Percentiles rank a stretch among this genome's conserved stretches.
Evolutionary conservation across 2,329 filamentous ascomycete species (phyloP).

Genomic region (Microsporum canis): DNA sequence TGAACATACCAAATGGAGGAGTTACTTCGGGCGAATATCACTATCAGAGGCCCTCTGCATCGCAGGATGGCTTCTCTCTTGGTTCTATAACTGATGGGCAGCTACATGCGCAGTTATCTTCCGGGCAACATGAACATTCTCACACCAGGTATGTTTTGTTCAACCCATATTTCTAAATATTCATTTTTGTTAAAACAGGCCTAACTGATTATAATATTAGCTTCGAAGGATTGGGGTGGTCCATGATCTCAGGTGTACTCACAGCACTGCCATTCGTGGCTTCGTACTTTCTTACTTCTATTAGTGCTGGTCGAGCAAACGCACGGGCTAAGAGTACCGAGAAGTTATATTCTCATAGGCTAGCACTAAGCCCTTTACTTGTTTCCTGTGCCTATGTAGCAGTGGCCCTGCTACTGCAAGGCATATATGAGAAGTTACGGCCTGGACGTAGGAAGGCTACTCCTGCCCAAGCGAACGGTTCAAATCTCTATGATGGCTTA

Average conservation of each 20-base stretch:
- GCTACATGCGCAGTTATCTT: not conserved
- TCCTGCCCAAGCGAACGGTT: not conserved
- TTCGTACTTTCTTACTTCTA: not conserved
- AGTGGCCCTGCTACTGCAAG: not conserved
- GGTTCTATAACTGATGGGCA: not conserved
- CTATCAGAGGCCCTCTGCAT: not conserved
- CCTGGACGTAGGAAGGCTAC: not conserved
- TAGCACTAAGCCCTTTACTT: not conserved
- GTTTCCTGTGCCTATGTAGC: not conserved
- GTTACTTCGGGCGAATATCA: not conserved
- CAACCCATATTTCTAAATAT: not conserved
- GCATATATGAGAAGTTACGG: not conserved
- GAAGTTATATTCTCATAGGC: not conserved
- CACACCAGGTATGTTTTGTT: not conserved
- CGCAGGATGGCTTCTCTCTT: not conserved
- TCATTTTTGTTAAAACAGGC: not conserved
- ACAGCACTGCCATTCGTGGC: not conserved
- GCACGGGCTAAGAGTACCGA: not conserved
- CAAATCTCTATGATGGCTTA: constrained; percentile 11
- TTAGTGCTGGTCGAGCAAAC: not conserved
- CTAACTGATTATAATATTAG: not conserved
- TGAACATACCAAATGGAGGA: not conserved
- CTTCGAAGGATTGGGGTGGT: not conserved
- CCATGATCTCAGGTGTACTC: not conserved
- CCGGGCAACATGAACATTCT: not conserved